A percentile compares a stretch with the other conserved stretches of the same genome.
Evolutionary conservation across 768 basidiomycete species (phyloP).

Genomic region (Nidularia sp.): DNA sequence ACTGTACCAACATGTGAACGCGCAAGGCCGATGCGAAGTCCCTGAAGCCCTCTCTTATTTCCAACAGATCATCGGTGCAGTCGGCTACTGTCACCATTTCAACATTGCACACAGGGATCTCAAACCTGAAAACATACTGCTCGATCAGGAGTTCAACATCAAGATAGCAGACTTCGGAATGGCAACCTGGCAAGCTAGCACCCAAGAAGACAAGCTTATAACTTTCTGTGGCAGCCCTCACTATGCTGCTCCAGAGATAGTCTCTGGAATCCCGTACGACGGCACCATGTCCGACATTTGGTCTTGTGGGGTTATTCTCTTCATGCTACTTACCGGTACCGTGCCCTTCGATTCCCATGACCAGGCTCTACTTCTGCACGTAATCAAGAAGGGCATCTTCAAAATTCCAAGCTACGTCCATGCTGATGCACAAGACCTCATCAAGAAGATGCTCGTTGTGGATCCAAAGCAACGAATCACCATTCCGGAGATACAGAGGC

Average conservation of each 20-base stretch:
- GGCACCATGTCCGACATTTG: constrained; percentile 91
- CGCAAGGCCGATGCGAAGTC: constrained; percentile 67
- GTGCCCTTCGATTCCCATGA: constrained; percentile 96
- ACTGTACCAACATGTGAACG: constrained; percentile 89
- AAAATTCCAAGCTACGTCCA: constrained; percentile 73
- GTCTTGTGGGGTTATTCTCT: constrained; percentile 95
- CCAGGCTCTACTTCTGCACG: constrained; percentile 68
- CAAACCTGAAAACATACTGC: constrained; percentile 94
- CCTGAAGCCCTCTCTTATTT: constrained; percentile 89
- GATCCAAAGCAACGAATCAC: constrained; percentile 76
- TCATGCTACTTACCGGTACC: constrained; percentile 78
- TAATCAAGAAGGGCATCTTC: constrained; percentile 71
- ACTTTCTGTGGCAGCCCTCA: constrained; percentile 95
- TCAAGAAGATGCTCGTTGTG: constrained; percentile 75
- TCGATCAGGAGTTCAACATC: constrained; percentile 93
- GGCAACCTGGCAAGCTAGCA: constrained; percentile 63
- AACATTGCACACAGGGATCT: constrained; percentile 97
- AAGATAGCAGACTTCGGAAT: constrained; percentile 98
- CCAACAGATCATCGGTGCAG: constrained; percentile 81
- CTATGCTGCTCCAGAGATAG: constrained; percentile 93
- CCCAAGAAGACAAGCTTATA: too few relatives aligned
- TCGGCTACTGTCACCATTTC: constrained; percentile 82
- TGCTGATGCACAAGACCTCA: constrained; percentile 68
- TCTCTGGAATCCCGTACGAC: constrained; percentile 78
- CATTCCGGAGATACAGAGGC: constrained; percentile 73